Conservation (phyloP, 2,329 filamentous ascomycete genomes). For the Aspergillus ibericus region DNA sequence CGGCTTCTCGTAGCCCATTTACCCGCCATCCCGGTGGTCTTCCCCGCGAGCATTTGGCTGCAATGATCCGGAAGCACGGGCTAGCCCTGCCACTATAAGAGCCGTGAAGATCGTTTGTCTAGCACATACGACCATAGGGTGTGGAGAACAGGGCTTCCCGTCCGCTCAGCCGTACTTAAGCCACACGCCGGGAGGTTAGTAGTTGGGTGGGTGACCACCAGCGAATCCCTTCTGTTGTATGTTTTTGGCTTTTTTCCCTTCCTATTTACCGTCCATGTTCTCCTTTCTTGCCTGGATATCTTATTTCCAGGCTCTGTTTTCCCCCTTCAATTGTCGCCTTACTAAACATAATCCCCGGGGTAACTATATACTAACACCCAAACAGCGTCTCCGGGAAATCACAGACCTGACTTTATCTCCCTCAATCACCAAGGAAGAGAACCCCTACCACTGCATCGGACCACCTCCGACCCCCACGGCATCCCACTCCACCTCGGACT, state of each 20-base stretch:
- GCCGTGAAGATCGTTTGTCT: neutral
- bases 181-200: too few species aligned
- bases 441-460: slow-evolving; percentile 56
- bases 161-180: too few species aligned
- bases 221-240: too few species aligned
- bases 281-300: neutral
- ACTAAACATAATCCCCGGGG: neutral
- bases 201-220: too few species aligned
- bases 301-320: too few species aligned
- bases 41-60: too few species aligned
- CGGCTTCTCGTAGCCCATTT: too few species aligned
- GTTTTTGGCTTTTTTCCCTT: neutral
- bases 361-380: neutral
- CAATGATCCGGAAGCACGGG: neutral
- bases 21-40: too few species aligned
- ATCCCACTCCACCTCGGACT: neutral
- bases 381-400: slow-evolving; percentile 70
- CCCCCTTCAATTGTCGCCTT: too few species aligned
- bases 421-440: slow-evolving; percentile 46
- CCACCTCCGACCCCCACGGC: slow-evolving; percentile 6
- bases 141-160: too few species aligned
- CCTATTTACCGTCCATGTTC: neutral
- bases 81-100: slow-evolving; percentile 17
- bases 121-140: too few species aligned
- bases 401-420: slow-evolving; percentile 53